These are phyloP conservation scores for Nitzschia palea DNA, from an alignment of 108 stramenopile genomes.

Conservation along the genomic window DNA sequence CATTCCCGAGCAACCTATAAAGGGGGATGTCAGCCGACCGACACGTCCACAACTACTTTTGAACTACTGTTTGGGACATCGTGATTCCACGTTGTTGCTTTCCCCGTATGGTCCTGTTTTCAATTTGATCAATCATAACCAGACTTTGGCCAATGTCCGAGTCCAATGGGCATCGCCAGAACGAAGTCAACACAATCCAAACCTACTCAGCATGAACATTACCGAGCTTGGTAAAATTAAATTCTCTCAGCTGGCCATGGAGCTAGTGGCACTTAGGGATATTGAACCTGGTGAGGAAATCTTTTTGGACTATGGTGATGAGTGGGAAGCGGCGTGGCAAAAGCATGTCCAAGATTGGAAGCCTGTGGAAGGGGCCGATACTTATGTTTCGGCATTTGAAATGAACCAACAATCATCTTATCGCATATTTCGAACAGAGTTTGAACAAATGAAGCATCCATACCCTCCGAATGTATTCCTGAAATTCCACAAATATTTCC, in stretches of 20 bases:
- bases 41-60: constrained; percentile 27
- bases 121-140: constrained; percentile 33
- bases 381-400: constrained; percentile 1
- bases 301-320: constrained; percentile 64
- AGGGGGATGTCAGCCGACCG: no score
- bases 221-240: constrained; percentile 3
- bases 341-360: constrained; percentile 31
- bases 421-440: neutral
- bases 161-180: constrained; percentile 12
- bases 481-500: neutral
- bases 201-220: constrained; percentile 28
- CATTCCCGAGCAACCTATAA: neutral
- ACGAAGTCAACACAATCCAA: constrained; percentile 32
- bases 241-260: constrained; percentile 27
- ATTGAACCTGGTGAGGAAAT: constrained; percentile 69
- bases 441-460: neutral
- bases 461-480: constrained; percentile 1
- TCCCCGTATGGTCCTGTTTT: constrained; percentile 39
- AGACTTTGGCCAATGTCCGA: neutral
- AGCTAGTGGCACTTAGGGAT: constrained; percentile 63
- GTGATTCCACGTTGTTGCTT: constrained; percentile 57
- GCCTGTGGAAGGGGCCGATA: constrained; percentile 1
- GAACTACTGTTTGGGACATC: constrained; percentile 73
- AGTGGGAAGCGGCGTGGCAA: constrained; percentile 64
- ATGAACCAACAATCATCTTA: neutral